Evolutionary conservation across 345 rosid genomes (phyloP), one percentile per base, ranked within the genome.

Genomic region (Sisymbrium altissimum): DNA sequence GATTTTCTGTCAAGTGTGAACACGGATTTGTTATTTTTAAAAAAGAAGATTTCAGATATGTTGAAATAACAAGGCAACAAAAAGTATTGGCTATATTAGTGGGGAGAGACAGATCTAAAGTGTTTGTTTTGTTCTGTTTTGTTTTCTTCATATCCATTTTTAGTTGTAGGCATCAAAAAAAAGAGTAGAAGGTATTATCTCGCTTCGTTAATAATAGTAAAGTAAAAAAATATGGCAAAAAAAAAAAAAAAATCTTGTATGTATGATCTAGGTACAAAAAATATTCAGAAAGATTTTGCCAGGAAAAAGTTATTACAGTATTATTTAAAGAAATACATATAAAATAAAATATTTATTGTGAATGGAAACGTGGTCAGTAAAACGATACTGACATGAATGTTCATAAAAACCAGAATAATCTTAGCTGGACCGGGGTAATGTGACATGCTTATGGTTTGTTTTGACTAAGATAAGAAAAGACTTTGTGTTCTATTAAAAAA

Each of bases 321-420:
- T n/a, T 21, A 14, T 23, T 14, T 32, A 17, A 55, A 17, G 11
- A 30, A 3, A 30, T 30, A 32, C 9, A 14, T 21, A 27, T 19
- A 15, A 15, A 68, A 17, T 10, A 11, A 9, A 36, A 32, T 32
- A 6, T 0, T 58, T n/a, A 35, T 35, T 58, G 25, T 15, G 36
- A n/a, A 46, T n/a, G 3, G 35, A 70, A 70, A 70, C 66, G 68
- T 60, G 68, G 29, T 59, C 21, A 59, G 15, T 15, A 46, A 23
- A 59, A n/a, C 35, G 74, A 35, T 10, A 21, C 48, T 45, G 66
- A 70, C 58, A 36, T 58, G n/a, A 45, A 19, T 70, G 39, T 46
- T 46, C n/a, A 70, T 70, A 33, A 58, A 11, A 44, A 33, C 18
- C 33, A 35, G 14, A 35, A 15, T 15, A 36, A 10, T 41, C 25